Conservation (phyloP, 768 basidiomycete genomes). For the Rhizopogon vinicolor region DNA sequence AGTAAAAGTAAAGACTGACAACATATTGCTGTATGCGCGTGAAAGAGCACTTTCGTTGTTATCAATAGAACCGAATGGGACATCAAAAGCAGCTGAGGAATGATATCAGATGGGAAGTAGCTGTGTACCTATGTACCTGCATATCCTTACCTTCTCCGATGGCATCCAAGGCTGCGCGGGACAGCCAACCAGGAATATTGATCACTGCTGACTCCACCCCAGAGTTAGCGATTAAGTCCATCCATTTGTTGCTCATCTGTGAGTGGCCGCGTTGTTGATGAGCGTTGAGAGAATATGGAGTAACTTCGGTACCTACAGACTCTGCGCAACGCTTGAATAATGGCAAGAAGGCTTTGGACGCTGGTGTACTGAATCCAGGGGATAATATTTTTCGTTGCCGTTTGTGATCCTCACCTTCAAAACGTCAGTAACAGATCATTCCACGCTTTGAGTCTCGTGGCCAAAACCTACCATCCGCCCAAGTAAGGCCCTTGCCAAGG, state of each 20-base stretch:
- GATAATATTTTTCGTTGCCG: slow-evolving; percentile 51
- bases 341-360: slow-evolving; percentile 44
- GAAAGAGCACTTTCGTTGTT: slow-evolving; percentile 3
- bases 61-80: slow-evolving; percentile 39
- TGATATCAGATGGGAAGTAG: too few species aligned
- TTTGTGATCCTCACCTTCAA: slow-evolving; percentile 39
- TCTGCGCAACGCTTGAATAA: too few species aligned
- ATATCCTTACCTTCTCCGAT: too few species aligned
- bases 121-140: too few species aligned
- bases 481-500: slow-evolving; percentile 31
- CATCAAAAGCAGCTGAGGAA: slow-evolving; percentile 20
- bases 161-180: too few species aligned
- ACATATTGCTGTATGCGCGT: slow-evolving; percentile 1
- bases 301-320: too few species aligned
- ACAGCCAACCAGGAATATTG: slow-evolving; percentile 1
- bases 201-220: slow-evolving; percentile 11
- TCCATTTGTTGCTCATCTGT: slow-evolving; percentile 22
- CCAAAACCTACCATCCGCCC: slow-evolving; percentile 33
- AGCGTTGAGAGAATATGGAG: background rate
- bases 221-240: slow-evolving; percentile 11
- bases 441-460: slow-evolving; percentile 7
- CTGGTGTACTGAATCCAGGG: slow-evolving; percentile 50
- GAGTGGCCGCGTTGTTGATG: background rate
- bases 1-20: background rate
- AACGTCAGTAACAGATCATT: background rate